phyloP scores from a whole-genome alignment of 163 green algal species.

The Scenedesmus sp. region DNA sequence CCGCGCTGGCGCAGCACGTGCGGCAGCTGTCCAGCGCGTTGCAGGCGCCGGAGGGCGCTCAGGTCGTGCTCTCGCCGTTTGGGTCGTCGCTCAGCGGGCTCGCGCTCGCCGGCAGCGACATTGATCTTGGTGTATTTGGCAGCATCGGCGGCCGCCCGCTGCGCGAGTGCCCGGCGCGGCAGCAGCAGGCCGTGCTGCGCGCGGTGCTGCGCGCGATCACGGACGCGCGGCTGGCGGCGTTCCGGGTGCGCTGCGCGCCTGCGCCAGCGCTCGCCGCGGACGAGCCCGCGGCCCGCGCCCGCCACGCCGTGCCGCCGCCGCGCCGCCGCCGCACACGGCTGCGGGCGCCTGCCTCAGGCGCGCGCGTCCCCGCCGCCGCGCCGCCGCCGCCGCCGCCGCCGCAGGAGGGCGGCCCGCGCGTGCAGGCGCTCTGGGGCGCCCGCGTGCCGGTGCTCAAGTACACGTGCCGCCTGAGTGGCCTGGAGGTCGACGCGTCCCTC shows the following conservation, averaged over 20 bases:
- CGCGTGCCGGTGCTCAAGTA: conserved; percentile 64
- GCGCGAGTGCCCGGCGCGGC: neutral
- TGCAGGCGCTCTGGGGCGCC: conserved; percentile 53
- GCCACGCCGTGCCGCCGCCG: too few species aligned
- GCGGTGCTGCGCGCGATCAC: conserved; percentile 1
- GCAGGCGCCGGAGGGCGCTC: neutral
- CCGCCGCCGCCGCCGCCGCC: too few species aligned
- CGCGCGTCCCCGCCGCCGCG: too few species aligned
- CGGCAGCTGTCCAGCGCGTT: neutral
- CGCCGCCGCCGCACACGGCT: too few species aligned
- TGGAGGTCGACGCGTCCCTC: conserved; percentile 60
- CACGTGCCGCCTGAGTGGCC: conserved; percentile 30
- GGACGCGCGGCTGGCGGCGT: neutral
- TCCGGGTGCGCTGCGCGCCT: conserved; percentile 12
- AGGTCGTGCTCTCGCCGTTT: conserved; percentile 14
- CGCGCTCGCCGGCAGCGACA: conserved; percentile 13
- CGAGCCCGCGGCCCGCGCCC: neutral
- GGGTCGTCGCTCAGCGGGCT: conserved; percentile 32
- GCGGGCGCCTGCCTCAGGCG: too few species aligned
- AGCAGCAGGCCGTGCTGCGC: conserved; percentile 21
- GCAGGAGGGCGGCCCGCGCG: neutral
- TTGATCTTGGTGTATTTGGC: conserved; percentile 37
- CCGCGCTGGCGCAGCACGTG: neutral
- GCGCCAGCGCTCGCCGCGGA: too few species aligned
- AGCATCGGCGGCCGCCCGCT: neutral